Evolutionary conservation across 805 yeast species (phyloP).

Genomic region (Metschnikowia koreensis): DNA sequence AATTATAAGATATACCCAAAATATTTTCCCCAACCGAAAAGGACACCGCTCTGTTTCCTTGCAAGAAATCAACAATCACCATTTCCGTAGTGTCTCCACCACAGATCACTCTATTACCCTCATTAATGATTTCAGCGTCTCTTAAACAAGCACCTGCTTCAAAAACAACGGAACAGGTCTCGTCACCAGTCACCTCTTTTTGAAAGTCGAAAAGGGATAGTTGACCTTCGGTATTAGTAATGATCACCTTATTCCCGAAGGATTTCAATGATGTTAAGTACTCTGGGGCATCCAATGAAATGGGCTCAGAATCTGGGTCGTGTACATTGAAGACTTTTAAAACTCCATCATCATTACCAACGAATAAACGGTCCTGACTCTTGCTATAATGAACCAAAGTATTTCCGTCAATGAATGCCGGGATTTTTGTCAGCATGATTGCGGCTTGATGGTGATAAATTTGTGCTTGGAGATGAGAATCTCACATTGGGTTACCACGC

Average conservation of each 20-base stretch:
- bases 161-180: constrained; percentile 40
- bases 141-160: constrained; percentile 49
- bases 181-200: constrained; percentile 17
- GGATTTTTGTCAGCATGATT: constrained; percentile 22
- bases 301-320: constrained; percentile 59
- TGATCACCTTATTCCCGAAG: constrained; percentile 21
- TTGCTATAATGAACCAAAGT: constrained; percentile 29
- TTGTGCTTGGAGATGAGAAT: too few relatives aligned
- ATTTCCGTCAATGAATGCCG: constrained; percentile 44
- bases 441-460: neutral
- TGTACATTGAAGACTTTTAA: constrained; percentile 48
- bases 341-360: constrained; percentile 55
- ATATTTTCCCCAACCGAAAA: constrained; percentile 53
- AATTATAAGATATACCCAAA: constrained; percentile 53
- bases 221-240: constrained; percentile 45
- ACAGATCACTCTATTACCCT: constrained; percentile 54
- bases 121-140: constrained; percentile 57
- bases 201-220: constrained; percentile 20
- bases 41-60: constrained; percentile 29
- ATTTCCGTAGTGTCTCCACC: constrained; percentile 70
- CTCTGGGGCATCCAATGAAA: constrained; percentile 50
- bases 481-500: neutral
- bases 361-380: constrained; percentile 36
- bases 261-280: constrained; percentile 43
- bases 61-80: constrained; percentile 42